Conservation (phyloP, 768 basidiomycete genomes). For the Paxillus rubicundulus region DNA sequence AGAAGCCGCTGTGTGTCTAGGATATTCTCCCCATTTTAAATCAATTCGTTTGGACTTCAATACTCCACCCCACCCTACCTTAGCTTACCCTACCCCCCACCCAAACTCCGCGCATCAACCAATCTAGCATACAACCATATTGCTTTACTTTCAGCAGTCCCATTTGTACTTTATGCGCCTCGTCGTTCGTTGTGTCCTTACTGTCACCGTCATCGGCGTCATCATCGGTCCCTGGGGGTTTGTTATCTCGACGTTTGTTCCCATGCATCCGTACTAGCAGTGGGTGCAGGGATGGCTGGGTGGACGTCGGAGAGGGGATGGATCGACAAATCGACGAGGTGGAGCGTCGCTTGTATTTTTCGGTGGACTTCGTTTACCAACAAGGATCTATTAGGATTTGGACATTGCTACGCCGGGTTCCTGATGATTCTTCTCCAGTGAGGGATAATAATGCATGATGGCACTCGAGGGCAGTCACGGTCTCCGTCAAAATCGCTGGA, state of each 20-base stretch:
- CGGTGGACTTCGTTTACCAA: constrained; percentile 19
- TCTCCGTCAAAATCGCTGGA: too few relatives aligned
- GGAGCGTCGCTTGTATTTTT: constrained; percentile 20
- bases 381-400: constrained; percentile 12
- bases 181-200: constrained; percentile 7
- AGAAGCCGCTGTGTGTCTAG: constrained; percentile 21
- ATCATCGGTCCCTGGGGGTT: background rate
- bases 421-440: background rate
- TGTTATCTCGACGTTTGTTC: constrained; percentile 5
- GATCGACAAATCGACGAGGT: constrained; percentile 10
- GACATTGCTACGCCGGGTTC: background rate
- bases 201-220: constrained; percentile 3
- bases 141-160: constrained; percentile 25
- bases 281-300: background rate
- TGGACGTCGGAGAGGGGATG: background rate
- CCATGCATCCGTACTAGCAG: too few relatives aligned
- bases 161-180: constrained; percentile 10
- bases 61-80: constrained; percentile 21
- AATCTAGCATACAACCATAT: constrained; percentile 29
- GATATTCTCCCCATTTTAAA: constrained; percentile 21
- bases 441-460: too few relatives aligned
- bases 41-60: constrained; percentile 16
- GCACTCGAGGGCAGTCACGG: too few relatives aligned
- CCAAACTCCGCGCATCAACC: constrained; percentile 20
- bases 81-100: constrained; percentile 10